Evolutionary conservation across 257 asterid genomes (phyloP), one percentile per base, ranked within the genome.

Genomic region (Forsythia suspensa): DNA sequence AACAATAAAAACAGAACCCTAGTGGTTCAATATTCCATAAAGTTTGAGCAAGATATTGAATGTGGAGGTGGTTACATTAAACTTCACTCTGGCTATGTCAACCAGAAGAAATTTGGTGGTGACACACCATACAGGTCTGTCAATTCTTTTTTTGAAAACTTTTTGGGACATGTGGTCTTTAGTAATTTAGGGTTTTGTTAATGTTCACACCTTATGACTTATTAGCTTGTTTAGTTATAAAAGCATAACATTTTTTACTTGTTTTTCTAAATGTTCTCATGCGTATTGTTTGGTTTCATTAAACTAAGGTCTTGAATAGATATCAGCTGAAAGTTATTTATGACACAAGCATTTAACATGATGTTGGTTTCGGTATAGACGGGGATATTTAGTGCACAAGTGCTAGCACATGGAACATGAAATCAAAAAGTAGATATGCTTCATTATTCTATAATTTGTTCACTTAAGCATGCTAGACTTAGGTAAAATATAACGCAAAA

Each of bases 31-130:
- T 95, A 92, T 70, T 95, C 99, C 55, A 93, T 95, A 68, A 92
- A 88, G 83, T 70, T 93, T 46, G 98, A 95, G 88, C 98, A 95
- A 82, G 98, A 95, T 84, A 95, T 95, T 70, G 99, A 95, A 85
- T 95, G 99, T 67, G 99, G 99, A 24, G 99, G 99, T 4, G 99
- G 98, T 65, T 95, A 95, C 67, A 88, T 95, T 44, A 95, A 95
- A 90, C 97, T 95, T 85, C 92, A 82, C 18, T 95, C 99, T 52
- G 98, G 96, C 79, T 93, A 81, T 80, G 98, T 93, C 42, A 95
- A 93, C 79, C 99, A 95, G 79, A 95, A 95, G 92, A 95, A 95
- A 82, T 93, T 91, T 73, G 97, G 99, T 2, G 99, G 99, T 15
- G 99, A 95, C 80, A 95, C 99, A 67, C 99, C 99, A 71, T 95